Conservation (phyloP, 1,284 basidiomycete genomes). For the Gymnopus androsaceus region DNA sequence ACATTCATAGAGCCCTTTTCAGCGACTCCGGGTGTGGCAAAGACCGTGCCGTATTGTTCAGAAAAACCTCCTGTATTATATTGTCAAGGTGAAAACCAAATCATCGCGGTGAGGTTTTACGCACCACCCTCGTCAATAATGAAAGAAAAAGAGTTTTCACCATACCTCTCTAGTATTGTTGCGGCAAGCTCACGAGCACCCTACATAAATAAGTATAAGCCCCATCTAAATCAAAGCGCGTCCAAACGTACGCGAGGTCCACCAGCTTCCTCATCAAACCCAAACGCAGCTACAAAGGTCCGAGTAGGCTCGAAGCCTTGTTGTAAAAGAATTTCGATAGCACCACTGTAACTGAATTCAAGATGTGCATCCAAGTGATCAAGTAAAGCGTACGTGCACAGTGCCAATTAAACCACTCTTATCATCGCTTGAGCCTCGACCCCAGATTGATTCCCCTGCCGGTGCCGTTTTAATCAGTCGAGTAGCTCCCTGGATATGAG, state of each 20-base stretch:
- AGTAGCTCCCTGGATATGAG: neutral
- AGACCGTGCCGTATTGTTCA: conserved; percentile 27
- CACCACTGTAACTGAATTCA: conserved; percentile 23
- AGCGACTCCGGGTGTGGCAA: conserved; percentile 46
- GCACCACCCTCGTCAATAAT: conserved; percentile 45
- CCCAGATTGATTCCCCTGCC: conserved; percentile 37
- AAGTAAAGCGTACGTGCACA: conserved; percentile 24
- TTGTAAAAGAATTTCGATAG: conserved; percentile 46
- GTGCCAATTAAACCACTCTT: conserved; percentile 45
- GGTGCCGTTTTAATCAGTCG: neutral
- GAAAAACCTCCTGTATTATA: conserved; percentile 23
- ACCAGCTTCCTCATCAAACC: conserved; percentile 62
- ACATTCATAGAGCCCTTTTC: conserved; percentile 61
- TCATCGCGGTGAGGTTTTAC: neutral
- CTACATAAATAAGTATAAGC: conserved; percentile 20
- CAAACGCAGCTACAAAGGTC: conserved; percentile 54
- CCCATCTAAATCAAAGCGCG: neutral
- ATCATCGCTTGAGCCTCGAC: conserved; percentile 45
- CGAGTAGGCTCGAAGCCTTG: conserved; percentile 45
- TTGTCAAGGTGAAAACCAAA: neutral
- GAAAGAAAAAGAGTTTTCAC: conserved; percentile 47
- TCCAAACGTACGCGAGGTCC: conserved; percentile 34
- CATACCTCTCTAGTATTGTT: conserved; percentile 46
- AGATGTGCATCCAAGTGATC: neutral
- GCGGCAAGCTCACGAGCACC: conserved; percentile 44